Conservation (phyloP, 768 basidiomycete species). For the Kwoniella sp. region DNA sequence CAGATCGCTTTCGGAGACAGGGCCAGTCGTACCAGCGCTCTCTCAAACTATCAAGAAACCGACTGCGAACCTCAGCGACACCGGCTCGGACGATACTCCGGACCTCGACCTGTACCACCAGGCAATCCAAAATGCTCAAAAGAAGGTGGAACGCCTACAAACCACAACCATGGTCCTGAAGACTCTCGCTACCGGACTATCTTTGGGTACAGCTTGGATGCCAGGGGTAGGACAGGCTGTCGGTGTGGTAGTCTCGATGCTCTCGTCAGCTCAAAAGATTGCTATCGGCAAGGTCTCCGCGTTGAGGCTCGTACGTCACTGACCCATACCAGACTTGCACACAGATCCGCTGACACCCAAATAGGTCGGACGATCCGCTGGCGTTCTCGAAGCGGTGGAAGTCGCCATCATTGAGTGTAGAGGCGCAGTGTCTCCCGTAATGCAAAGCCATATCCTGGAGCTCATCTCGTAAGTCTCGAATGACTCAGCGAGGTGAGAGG, state of each 20-base stretch:
- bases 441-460: conserved; percentile 25
- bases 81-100: too few species aligned
- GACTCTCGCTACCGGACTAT: conserved; percentile 3
- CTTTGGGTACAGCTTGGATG: conserved; percentile 23
- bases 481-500: background rate
- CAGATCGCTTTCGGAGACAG: too few species aligned
- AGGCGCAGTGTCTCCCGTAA: conserved; percentile 16
- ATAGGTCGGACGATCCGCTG: conserved; percentile 36
- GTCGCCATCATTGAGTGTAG: conserved; percentile 24
- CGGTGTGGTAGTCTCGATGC: conserved; percentile 22
- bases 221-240: conserved; percentile 33
- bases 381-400: conserved; percentile 29
- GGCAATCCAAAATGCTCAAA: conserved; percentile 20
- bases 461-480: conserved; percentile 14
- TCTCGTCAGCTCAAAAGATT: conserved; percentile 22
- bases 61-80: too few species aligned
- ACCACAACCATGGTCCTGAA: conserved; percentile 15
- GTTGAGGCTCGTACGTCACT: conserved; percentile 24
- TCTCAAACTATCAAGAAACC: too few species aligned
- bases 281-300: conserved; percentile 30
- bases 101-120: conserved; percentile 14
- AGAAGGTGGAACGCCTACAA: conserved; percentile 21
- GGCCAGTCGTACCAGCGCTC: too few species aligned
- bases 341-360: background rate
- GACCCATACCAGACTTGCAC: background rate